Evolutionary conservation across 768 basidiomycete genomes (phyloP).

Genomic region (Wakefieldia striispora): DNA sequence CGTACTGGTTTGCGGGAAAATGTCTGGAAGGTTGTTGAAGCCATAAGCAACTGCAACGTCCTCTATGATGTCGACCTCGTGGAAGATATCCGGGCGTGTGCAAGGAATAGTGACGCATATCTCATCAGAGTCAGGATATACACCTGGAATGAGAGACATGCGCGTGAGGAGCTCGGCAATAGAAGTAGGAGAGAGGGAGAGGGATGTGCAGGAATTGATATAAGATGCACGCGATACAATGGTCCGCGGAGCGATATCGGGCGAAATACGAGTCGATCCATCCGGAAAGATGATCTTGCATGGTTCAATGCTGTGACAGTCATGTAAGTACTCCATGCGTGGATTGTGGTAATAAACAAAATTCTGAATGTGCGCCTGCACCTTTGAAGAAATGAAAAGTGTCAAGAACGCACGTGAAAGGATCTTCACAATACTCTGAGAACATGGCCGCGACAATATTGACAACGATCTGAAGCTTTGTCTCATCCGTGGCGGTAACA

Average conservation of each 20-base stretch:
- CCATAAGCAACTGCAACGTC: conserved; percentile 98
- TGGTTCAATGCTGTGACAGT: conserved; percentile 76
- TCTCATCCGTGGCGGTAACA: conserved; percentile 93
- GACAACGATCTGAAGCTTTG: conserved; percentile 93
- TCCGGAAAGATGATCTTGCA: conserved; percentile 81
- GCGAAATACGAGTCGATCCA: conserved; percentile 72
- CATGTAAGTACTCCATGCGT: background rate
- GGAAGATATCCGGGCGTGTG: conserved; percentile 98
- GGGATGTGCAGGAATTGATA: conserved; percentile 94
- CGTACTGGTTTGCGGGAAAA: conserved; percentile 91
- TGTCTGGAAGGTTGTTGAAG: conserved; percentile 92
- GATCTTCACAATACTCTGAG: conserved; percentile 89
- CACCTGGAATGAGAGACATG: conserved; percentile 72
- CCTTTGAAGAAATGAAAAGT: background rate
- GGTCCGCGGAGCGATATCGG: conserved; percentile 71
- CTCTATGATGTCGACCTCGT: conserved; percentile 98
- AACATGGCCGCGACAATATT: conserved; percentile 98
- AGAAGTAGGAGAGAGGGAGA: conserved; percentile 62
- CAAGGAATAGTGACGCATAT: conserved; percentile 78
- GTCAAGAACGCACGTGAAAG: conserved; percentile 71
- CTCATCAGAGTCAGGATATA: conserved; percentile 54
- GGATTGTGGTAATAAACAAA: background rate
- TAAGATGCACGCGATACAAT: conserved; percentile 82
- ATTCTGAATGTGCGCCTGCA: background rate
- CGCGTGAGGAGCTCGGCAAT: conserved; percentile 72